Conservation (phyloP, 805 yeast species). For the Millerozyma acaciae region DNA sequence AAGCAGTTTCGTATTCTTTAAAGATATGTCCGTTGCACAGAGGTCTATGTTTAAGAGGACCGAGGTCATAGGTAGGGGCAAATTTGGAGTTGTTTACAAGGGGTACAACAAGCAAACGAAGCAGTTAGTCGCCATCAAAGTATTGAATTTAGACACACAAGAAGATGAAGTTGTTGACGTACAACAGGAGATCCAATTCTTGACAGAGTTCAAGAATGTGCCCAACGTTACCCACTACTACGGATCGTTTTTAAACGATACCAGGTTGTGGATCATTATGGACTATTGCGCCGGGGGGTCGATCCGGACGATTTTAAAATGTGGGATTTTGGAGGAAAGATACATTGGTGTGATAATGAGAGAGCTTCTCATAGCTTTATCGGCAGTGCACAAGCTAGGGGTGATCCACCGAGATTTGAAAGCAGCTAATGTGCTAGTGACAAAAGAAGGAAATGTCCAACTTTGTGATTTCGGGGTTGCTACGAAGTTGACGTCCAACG, state of each 20-base stretch:
- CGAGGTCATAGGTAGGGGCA: conserved; percentile 93
- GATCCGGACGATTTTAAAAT: conserved; percentile 74
- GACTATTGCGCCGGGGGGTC: conserved; percentile 98
- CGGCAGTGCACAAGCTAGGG: conserved; percentile 79
- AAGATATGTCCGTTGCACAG: not conserved
- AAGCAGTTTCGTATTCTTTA: too few species aligned
- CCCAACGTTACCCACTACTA: conserved; percentile 93
- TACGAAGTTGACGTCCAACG: conserved; percentile 76
- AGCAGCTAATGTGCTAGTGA: conserved; percentile 90
- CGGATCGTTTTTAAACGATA: conserved; percentile 81
- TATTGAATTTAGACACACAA: conserved; percentile 84
- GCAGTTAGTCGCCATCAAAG: conserved; percentile 87
- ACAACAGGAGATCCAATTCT: conserved; percentile 85
- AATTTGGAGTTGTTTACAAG: conserved; percentile 94
- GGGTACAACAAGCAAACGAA: conserved; percentile 69
- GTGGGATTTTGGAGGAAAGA: conserved; percentile 85
- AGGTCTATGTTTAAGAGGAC: conserved; percentile 60
- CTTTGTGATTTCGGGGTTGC: conserved; percentile 99
- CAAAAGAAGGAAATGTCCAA: conserved; percentile 85
- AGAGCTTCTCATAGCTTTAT: conserved; percentile 74
- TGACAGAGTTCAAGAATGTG: conserved; percentile 74
- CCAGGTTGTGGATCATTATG: conserved; percentile 97
- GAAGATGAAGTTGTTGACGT: conserved; percentile 94
- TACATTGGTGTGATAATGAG: conserved; percentile 80
- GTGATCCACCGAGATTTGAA: conserved; percentile 95